Conservation (phyloP, 257 asterid genomes). For the Solanum arcanum region DNA sequence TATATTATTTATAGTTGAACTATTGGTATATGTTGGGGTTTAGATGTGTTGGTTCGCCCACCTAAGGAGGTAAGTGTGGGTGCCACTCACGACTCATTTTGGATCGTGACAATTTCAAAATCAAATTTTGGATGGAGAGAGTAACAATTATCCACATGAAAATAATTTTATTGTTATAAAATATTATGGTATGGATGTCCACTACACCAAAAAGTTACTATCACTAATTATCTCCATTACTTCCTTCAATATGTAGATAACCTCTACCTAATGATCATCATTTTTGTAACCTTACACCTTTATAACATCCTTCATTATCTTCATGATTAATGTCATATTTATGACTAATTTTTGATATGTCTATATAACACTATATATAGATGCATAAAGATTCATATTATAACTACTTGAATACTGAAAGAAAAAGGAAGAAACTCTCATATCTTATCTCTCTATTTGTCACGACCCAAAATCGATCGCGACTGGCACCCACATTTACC, state of each 20-base stretch:
- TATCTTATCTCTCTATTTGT: no score
- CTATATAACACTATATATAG: not conserved
- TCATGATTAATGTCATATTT: not conserved
- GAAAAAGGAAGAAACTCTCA: not conserved
- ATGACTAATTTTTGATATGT: not conserved
- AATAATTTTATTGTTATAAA: no score
- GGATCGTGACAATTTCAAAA: no score
- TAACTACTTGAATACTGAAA: not conserved
- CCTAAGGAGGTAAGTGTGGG: no score
- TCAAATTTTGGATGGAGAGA: not conserved
- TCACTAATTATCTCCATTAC: not conserved
- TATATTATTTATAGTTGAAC: no score
- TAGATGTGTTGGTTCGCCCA: no score
- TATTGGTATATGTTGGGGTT: no score
- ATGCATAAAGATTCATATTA: not conserved
- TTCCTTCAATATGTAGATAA: not conserved
- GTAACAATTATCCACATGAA: not conserved
- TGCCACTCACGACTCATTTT: no score
- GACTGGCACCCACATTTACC: no score
- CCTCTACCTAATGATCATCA: not conserved
- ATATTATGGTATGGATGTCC: not conserved
- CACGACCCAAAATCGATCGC: no score
- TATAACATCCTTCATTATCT: not conserved
- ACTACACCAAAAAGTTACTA: not conserved
- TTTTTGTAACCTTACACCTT: not conserved